Percentiles rank a stretch among this genome's conserved stretches.
phyloP scores from a whole-genome alignment of 2,329 filamentous ascomycete genomes.

The Ceratocystis cubensis region DNA sequence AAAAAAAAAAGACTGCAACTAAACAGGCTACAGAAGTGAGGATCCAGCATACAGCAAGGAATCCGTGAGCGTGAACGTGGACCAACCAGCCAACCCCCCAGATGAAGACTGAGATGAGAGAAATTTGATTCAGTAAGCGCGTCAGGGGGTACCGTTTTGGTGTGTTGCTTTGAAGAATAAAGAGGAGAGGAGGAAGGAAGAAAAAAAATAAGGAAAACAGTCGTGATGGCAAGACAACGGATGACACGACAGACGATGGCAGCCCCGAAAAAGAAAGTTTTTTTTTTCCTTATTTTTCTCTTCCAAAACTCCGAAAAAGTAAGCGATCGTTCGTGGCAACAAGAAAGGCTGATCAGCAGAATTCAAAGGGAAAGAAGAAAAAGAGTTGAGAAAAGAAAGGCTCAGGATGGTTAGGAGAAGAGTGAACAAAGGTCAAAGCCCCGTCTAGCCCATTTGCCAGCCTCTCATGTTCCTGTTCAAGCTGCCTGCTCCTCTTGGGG shows the following conservation, averaged over 20 bases:
- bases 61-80: neutral
- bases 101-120: slow-evolving; percentile 9
- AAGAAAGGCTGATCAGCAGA: neutral
- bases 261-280: neutral
- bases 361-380: neutral
- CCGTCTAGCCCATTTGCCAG: neutral
- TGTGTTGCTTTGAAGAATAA: neutral
- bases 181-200: neutral
- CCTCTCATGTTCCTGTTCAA: neutral
- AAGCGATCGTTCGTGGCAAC: neutral
- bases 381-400: slow-evolving; percentile 1
- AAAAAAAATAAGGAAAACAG: neutral
- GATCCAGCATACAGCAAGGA: neutral
- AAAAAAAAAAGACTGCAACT: neutral
- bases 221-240: neutral
- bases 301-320: neutral
- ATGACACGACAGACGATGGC: neutral
- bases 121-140: neutral
- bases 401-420: neutral
- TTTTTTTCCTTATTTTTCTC: neutral
- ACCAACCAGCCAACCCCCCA: neutral
- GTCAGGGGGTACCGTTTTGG: neutral
- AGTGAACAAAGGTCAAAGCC: slow-evolving; percentile 3
- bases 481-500: neutral
- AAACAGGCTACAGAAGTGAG: slow-evolving; percentile 10